Percentiles rank a stretch among this genome's conserved stretches.
Conservation (phyloP, 495 filamentous ascomycete species). For the Daldinia childiae region DNA sequence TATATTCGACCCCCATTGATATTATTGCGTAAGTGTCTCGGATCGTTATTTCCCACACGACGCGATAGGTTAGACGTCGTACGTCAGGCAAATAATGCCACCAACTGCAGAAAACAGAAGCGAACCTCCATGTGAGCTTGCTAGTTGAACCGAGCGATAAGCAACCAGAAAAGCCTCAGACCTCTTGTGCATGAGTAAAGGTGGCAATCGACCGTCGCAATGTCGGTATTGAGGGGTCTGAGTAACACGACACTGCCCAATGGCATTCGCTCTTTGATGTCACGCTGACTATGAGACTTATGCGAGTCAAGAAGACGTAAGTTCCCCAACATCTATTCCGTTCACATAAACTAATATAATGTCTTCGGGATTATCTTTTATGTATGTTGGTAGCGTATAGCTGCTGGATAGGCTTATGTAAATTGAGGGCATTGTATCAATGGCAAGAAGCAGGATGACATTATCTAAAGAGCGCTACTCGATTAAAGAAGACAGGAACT, state of each 20-base stretch:
- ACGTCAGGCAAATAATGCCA: no score
- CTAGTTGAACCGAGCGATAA: no score
- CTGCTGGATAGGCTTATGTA: no score
- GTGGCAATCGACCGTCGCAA: background rate
- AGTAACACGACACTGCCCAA: background rate
- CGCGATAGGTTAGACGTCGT: background rate
- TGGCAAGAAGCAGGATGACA: no score
- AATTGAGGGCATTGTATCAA: no score
- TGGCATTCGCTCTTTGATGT: background rate
- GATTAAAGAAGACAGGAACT: no score
- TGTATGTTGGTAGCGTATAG: no score
- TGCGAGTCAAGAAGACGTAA: background rate
- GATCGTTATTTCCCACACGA: background rate
- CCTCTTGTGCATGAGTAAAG: background rate
- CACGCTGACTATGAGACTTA: background rate
- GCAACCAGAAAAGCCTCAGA: background rate
- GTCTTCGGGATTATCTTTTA: no score
- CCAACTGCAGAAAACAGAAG: background rate
- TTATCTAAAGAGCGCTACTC: no score
- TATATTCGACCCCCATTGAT: no score
- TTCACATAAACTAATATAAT: no score
- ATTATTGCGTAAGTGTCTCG: background rate
- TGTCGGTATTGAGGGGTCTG: background rate
- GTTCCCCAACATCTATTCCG: no score
- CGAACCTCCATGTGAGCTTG: background rate